Percentiles rank a stretch among this genome's conserved stretches.
Conservation (phyloP, 2,329 filamentous ascomycete species). For the Cyanodermella asteris region DNA sequence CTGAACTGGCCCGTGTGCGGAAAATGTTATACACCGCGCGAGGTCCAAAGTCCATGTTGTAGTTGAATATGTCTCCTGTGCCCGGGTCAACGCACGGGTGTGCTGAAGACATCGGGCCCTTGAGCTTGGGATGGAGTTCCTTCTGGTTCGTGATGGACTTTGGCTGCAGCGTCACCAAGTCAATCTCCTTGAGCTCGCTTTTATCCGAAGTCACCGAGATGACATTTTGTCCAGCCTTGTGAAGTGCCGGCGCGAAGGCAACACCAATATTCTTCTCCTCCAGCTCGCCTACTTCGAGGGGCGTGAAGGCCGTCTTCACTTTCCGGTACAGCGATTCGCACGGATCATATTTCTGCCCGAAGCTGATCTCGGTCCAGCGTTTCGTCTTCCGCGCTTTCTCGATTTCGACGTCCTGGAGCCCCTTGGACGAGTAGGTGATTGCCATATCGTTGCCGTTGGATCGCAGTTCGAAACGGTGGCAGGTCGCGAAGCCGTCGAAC, state of each 20-base stretch:
- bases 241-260: slow-evolving; percentile 41
- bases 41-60: slow-evolving; percentile 45
- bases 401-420: too few species aligned
- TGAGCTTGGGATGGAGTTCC: slow-evolving; percentile 43
- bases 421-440: slow-evolving; percentile 34
- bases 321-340: slow-evolving; percentile 55
- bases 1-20: slow-evolving; percentile 36
- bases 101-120: slow-evolving; percentile 43
- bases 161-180: slow-evolving; percentile 52
- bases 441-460: slow-evolving; percentile 23
- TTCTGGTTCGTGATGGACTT: slow-evolving; percentile 39
- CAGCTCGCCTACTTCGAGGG: slow-evolving; percentile 7
- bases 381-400: slow-evolving; percentile 40
- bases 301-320: slow-evolving; percentile 37
- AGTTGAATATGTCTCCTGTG: slow-evolving; percentile 63
- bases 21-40: slow-evolving; percentile 47
- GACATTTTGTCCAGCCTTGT: slow-evolving; percentile 28
- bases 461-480: slow-evolving; percentile 55
- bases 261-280: slow-evolving; percentile 39
- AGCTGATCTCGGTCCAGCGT: slow-evolving; percentile 33
- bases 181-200: slow-evolving; percentile 34
- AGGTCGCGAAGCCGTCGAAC: slow-evolving; percentile 58
- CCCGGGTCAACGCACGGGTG: slow-evolving; percentile 50
- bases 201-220: slow-evolving; percentile 41
- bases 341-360: slow-evolving; percentile 51